Evolutionary conservation across 176 grass and related monocot species (phyloP).

Genomic region (Raddia guianensis): DNA sequence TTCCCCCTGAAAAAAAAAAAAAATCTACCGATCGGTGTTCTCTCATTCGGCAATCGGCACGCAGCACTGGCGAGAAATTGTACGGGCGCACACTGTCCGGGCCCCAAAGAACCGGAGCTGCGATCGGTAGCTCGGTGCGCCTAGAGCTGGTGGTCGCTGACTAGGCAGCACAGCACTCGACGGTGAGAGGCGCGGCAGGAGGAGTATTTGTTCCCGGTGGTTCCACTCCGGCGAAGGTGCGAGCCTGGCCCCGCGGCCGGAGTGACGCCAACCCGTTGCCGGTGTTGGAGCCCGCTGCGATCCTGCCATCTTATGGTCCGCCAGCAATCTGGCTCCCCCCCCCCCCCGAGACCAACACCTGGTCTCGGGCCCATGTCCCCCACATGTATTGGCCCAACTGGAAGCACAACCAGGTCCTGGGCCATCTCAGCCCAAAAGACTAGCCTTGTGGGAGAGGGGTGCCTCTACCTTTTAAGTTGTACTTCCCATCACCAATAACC

Average conservation of each 20-base stretch:
- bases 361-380: too few species aligned
- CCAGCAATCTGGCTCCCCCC: too few species aligned
- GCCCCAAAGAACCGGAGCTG: constrained; percentile 18
- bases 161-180: constrained; percentile 1
- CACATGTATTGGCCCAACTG: too few species aligned
- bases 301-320: too few species aligned
- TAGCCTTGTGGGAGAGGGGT: too few species aligned
- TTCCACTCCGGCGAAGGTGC: constrained; percentile 23
- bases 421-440: too few species aligned
- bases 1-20: neutral
- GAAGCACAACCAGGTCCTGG: too few species aligned
- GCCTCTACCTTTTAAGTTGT: too few species aligned
- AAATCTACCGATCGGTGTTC: neutral
- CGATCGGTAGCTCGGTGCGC: constrained; percentile 20
- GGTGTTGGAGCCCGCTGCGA: too few species aligned
- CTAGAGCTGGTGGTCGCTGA: constrained; percentile 44
- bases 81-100: constrained; percentile 28
- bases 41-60: neutral
- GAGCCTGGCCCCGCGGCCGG: neutral
- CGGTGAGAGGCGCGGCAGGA: neutral
- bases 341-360: too few species aligned
- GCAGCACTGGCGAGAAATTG: neutral
- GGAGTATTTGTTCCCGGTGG: constrained; percentile 9
- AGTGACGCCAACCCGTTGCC: neutral
- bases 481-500: too few species aligned